These are phyloP conservation scores for Candida buenavistaensis DNA, from an alignment of 1,139 yeast species.

Conservation along the genomic window DNA sequence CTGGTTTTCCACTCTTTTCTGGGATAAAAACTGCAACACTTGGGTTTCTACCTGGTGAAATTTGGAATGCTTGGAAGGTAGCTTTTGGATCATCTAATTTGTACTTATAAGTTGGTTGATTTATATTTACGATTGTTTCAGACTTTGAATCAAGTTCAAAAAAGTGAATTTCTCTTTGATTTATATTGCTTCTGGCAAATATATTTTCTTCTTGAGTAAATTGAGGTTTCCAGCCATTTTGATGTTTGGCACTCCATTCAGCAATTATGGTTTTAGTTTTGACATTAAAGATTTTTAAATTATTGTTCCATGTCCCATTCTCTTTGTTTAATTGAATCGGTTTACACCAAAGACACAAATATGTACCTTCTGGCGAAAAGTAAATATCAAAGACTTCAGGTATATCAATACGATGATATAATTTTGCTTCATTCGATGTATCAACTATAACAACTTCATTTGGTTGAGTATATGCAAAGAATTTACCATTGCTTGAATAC, in stretches of 20 bases:
- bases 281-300: constrained; percentile 73
- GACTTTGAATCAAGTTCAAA: constrained; percentile 55
- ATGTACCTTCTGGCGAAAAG: constrained; percentile 88
- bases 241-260: constrained; percentile 77
- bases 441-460: constrained; percentile 56
- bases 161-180: constrained; percentile 68
- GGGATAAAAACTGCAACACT: constrained; percentile 92
- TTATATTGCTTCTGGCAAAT: constrained; percentile 57
- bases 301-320: constrained; percentile 70
- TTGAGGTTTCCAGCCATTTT: constrained; percentile 90
- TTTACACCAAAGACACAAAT: constrained; percentile 86
- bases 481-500: constrained; percentile 55
- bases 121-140: constrained; percentile 33
- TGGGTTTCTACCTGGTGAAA: constrained; percentile 90
- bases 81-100: constrained; percentile 58
- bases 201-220: constrained; percentile 76
- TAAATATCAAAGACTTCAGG: constrained; percentile 75
- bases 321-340: constrained; percentile 62
- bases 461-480: constrained; percentile 59
- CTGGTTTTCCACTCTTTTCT: constrained; percentile 83
- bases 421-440: constrained; percentile 40
- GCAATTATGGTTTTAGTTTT: constrained; percentile 49
- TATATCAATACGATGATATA: constrained; percentile 41
- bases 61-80: constrained; percentile 54
- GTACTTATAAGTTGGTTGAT: constrained; percentile 61